phyloP scores from a whole-genome alignment of 805 yeast species.

The Barnettozyma populi region DNA sequence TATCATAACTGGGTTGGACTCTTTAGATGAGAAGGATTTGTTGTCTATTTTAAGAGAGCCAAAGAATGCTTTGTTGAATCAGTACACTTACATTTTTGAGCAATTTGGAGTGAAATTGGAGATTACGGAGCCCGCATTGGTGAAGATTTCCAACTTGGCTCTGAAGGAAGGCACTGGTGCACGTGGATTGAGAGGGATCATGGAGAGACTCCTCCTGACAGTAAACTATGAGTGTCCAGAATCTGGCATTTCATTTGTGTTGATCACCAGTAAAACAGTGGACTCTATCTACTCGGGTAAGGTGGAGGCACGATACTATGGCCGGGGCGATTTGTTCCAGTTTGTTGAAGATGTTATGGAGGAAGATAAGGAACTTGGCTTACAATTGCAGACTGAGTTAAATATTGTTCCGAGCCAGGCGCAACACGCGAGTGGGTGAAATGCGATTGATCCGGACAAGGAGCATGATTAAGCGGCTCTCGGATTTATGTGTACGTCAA shows the following conservation, averaged over 20 bases:
- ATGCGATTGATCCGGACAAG: too few relatives aligned
- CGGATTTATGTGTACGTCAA: not conserved
- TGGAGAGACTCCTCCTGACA: conserved; percentile 45
- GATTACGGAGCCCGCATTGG: conserved; percentile 43
- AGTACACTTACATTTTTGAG: conserved; percentile 48
- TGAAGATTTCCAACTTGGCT: conserved; percentile 44
- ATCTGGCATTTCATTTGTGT: conserved; percentile 46
- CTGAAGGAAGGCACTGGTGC: conserved; percentile 55
- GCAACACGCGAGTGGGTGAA: not conserved
- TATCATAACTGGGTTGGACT: conserved; percentile 42
- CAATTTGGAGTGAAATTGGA: conserved; percentile 47
- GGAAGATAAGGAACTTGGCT: conserved; percentile 38
- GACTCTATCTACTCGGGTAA: conserved; percentile 31
- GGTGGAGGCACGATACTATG: conserved; percentile 39
- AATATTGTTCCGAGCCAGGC: not conserved
- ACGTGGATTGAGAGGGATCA: conserved; percentile 49
- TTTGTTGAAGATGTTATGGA: conserved; percentile 35
- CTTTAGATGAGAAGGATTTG: conserved; percentile 40
- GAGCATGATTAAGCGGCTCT: not conserved
- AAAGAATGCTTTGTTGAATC: conserved; percentile 46
- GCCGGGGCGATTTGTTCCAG: conserved; percentile 36
- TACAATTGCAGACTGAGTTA: conserved; percentile 28
- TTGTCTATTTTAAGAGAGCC: conserved; percentile 50
- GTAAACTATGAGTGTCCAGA: conserved; percentile 58
- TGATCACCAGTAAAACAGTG: conserved; percentile 42